A percentile compares a stretch with the other conserved stretches of the same genome.
phyloP scores from a whole-genome alignment of 192 early-diverging fungal species.

The Coemansia sp. region DNA sequence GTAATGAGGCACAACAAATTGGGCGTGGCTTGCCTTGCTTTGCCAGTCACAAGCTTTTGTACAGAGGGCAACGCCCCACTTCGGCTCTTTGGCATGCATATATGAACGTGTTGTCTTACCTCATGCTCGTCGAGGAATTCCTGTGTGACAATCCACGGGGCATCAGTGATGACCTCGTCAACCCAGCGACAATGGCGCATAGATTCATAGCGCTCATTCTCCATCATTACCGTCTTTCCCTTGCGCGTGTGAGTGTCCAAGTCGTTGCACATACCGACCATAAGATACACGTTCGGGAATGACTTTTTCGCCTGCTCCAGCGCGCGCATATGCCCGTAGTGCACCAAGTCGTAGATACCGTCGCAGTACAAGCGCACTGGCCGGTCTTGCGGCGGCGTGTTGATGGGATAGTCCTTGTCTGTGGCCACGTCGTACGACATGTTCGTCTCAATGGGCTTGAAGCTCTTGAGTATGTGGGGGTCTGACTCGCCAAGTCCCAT shows the following conservation, averaged over 20 bases:
- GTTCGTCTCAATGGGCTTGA: constrained; percentile 47
- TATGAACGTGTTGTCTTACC: constrained; percentile 25
- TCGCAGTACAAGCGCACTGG: constrained; percentile 83
- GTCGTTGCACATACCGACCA: constrained; percentile 81
- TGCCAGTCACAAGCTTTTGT: neutral
- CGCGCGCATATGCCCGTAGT: constrained; percentile 79
- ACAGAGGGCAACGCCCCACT: neutral
- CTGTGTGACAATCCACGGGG: constrained; percentile 77
- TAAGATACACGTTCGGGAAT: constrained; percentile 72
- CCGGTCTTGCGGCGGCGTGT: constrained; percentile 67
- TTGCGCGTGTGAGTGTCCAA: constrained; percentile 72
- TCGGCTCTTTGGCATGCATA: constrained; percentile 3
- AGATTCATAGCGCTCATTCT: constrained; percentile 75
- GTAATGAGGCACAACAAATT: neutral
- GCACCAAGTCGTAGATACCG: constrained; percentile 85
- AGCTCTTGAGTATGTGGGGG: constrained; percentile 36
- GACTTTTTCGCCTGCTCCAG: constrained; percentile 83
- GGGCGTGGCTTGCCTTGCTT: neutral
- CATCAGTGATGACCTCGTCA: constrained; percentile 73
- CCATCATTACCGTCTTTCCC: constrained; percentile 81
- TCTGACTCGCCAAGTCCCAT: constrained; percentile 52
- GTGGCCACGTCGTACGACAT: constrained; percentile 38
- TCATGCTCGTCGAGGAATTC: constrained; percentile 73
- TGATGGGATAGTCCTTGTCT: constrained; percentile 60
- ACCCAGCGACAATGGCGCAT: constrained; percentile 85